These are phyloP conservation scores for Xylaria nigripes DNA, from an alignment of 495 filamentous ascomycete species.

Conservation along the genomic window DNA sequence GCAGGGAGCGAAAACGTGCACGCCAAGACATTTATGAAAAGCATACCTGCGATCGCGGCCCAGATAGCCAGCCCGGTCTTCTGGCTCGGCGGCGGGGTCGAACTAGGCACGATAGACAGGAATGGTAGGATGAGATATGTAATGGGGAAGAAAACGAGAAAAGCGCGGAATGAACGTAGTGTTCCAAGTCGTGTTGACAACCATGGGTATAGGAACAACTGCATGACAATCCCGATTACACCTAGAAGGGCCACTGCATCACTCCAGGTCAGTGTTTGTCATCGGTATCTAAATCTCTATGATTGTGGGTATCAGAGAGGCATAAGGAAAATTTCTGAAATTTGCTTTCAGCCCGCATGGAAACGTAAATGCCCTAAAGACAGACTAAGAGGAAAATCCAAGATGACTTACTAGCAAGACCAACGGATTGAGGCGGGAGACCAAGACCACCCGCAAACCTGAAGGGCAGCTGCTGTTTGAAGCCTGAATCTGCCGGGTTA, in stretches of 20 bases:
- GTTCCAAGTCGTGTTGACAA: conserved; percentile 62
- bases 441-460: conserved; percentile 75
- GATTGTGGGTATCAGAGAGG: no score
- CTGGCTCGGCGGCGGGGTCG: conserved; percentile 48
- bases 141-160: conserved; percentile 63
- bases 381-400: not conserved
- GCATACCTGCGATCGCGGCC: conserved; percentile 56
- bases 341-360: not conserved
- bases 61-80: conserved; percentile 61
- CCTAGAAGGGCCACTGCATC: conserved; percentile 59
- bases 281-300: not conserved
- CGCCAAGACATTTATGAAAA: conserved; percentile 66
- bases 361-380: not conserved
- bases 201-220: conserved; percentile 67
- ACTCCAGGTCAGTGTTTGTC: not conserved
- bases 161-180: conserved; percentile 56
- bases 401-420: conserved; percentile 45
- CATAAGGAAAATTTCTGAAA: not conserved
- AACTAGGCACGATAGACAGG: conserved; percentile 59
- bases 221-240: conserved; percentile 65
- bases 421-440: conserved; percentile 64
- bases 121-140: conserved; percentile 66
- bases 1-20: conserved; percentile 78
- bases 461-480: conserved; percentile 47
- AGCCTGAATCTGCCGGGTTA: conserved; percentile 35